Evolutionary conservation across 2,329 filamentous ascomycete species (phyloP).

Genomic region (Clonostachys solani): DNA sequence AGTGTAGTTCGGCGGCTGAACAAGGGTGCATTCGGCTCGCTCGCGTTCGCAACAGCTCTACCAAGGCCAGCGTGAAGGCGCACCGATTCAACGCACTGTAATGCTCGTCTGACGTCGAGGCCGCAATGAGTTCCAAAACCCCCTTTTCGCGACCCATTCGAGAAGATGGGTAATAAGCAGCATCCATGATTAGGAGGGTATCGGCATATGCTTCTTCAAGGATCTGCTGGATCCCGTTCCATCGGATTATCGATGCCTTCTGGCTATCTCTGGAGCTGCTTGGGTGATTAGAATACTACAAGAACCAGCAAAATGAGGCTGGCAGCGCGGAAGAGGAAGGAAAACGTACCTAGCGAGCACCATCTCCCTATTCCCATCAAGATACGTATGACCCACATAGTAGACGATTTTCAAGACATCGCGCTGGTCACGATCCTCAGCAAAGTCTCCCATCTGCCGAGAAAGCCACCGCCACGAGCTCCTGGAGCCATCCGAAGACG

Average conservation of each 20-base stretch:
- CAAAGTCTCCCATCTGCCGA: slow-evolving; percentile 45
- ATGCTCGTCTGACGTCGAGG: slow-evolving; percentile 49
- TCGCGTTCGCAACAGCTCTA: slow-evolving; percentile 43
- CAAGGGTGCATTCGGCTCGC: slow-evolving; percentile 38
- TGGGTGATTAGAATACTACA: slow-evolving; percentile 9
- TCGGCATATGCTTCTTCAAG: slow-evolving; percentile 52
- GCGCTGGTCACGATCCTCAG: slow-evolving; percentile 46
- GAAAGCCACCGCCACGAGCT: slow-evolving; percentile 51
- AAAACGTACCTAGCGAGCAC: slow-evolving; percentile 46
- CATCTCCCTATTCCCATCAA: slow-evolving; percentile 53
- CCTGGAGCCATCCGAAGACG: slow-evolving; percentile 37
- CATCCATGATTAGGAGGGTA: slow-evolving; percentile 54
- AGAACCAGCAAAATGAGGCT: not conserved
- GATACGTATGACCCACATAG: slow-evolving; percentile 50
- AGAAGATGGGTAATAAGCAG: slow-evolving; percentile 51
- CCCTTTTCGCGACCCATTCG: slow-evolving; percentile 47
- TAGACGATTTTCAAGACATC: slow-evolving; percentile 56
- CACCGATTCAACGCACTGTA: slow-evolving; percentile 40
- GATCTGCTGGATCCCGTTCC: slow-evolving; percentile 51
- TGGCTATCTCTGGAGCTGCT: slow-evolving; percentile 41
- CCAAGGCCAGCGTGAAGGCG: slow-evolving; percentile 46
- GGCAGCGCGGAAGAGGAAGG: not conserved
- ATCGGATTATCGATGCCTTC: slow-evolving; percentile 43
- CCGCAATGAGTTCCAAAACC: slow-evolving; percentile 52
- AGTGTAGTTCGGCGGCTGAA: slow-evolving; percentile 49